These are phyloP conservation scores for Malus asiatica DNA, from an alignment of 306 rosid genomes.

Conservation along the genomic window DNA sequence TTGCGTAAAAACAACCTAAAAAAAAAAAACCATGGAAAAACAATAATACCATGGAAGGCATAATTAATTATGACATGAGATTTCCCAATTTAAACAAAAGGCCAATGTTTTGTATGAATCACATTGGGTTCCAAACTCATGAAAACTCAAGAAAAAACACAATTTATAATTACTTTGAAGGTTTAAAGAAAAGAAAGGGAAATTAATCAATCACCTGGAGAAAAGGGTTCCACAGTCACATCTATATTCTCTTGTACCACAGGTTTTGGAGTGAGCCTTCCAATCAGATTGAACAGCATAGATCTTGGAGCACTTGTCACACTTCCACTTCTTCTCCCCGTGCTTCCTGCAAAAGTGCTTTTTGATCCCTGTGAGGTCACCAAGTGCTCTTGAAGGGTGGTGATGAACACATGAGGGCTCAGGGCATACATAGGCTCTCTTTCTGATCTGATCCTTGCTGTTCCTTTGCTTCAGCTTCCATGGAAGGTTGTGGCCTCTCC, in stretches of 20 bases:
- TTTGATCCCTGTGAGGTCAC: slow-evolving; percentile 94
- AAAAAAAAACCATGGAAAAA: background rate
- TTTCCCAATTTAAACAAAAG: background rate
- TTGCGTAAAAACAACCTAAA: slow-evolving; percentile 5
- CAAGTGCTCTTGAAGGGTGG: slow-evolving; percentile 91
- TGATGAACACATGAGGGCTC: slow-evolving; percentile 93
- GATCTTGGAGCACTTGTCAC: slow-evolving; percentile 86
- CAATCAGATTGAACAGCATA: slow-evolving; percentile 98
- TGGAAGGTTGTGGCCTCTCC: slow-evolving; percentile 89
- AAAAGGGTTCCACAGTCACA: slow-evolving; percentile 98
- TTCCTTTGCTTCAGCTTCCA: slow-evolving; percentile 92
- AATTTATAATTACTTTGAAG: background rate
- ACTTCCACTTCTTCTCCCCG: slow-evolving; percentile 99
- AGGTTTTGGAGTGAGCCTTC: slow-evolving; percentile 95
- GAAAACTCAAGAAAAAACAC: background rate
- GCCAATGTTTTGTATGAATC: background rate
- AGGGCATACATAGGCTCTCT: slow-evolving; percentile 92
- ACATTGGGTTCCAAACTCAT: background rate
- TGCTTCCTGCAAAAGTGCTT: slow-evolving; percentile 91
- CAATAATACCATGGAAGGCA: background rate
- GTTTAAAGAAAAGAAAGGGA: background rate
- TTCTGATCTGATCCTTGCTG: slow-evolving; percentile 62
- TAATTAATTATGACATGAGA: background rate
- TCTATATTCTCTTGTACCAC: slow-evolving; percentile 95
- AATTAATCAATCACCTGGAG: slow-evolving; percentile 52